Evolutionary conservation across 257 asterid genomes (phyloP), one percentile per base, ranked within the genome.

Genomic region (Nicotiana undulata): DNA sequence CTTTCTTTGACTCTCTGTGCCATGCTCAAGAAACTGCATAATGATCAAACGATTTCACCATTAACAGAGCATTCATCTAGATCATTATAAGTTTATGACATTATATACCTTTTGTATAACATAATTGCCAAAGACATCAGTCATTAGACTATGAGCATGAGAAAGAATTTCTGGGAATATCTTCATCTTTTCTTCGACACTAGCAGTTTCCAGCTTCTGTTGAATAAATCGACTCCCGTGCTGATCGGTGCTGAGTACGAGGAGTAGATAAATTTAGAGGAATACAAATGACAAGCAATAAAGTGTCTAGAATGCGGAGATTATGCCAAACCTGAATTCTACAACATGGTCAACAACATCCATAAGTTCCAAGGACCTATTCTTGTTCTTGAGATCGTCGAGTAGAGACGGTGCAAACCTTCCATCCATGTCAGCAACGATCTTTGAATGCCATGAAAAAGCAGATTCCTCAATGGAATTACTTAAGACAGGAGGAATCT

Each of bases 161-260:
- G 94, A 94, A 80, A 91, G 79, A 76, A 93, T 90, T 80, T 89
- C 90, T 0, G 87, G 82, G 67, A 95, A 90, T 87, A 93, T 85
- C 88, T 89, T 89, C 15, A 77, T 87, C 89, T 95, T 95, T 72
- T 91, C 98, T 79, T 92, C 93, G 0, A 58, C 79, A 51, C 90
- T 85, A 75, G 98, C 97, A 63, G 88, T 91, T 87, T 92, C 99
- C 58, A 95, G 89, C 89, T 91, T 93, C 92, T 93, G 95, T 86
- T 95, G 99, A 87, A 93, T 93, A 83, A 95, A 93, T 63, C 97
- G 96, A 80, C 98, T 95, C 60, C 99, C 97, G 61, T 87, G 87
- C 81, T 93, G 99, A 87, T 93, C 99, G 91, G 53, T 91, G 76
- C 99, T 95, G 86, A 82, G 81, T 75, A 55, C 83, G 29, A 55